Evolutionary conservation across 2,329 filamentous ascomycete species (phyloP).

Genomic region (Plenodomus biglobosus): DNA sequence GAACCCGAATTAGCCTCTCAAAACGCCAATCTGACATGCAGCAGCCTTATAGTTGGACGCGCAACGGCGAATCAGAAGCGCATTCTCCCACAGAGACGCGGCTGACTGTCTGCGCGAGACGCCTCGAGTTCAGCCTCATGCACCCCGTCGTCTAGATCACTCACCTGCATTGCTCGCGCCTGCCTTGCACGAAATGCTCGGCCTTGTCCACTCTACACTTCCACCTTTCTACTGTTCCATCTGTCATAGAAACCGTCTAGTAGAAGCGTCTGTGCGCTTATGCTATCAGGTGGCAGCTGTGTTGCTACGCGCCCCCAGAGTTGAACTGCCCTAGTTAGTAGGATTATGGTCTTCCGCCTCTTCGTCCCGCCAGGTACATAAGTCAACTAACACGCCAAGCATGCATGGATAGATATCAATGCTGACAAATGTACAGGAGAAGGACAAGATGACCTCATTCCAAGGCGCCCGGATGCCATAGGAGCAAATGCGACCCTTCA

Average conservation of each 20-base stretch:
- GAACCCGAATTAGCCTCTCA: background rate
- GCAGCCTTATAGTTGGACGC: background rate
- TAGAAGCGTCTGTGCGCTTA: background rate
- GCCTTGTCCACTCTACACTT: background rate
- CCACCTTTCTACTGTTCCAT: background rate
- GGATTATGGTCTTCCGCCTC: constrained; percentile 29
- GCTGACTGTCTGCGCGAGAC: background rate
- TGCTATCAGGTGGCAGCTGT: constrained; percentile 4
- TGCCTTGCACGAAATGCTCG: background rate
- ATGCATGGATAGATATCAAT: background rate
- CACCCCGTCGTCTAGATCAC: constrained; percentile 8
- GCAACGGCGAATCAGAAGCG: background rate
- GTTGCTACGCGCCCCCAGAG: constrained; percentile 1
- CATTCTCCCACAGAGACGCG: background rate
- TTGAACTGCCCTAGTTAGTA: background rate
- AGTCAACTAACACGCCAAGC: constrained; percentile 6
- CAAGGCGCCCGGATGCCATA: constrained; percentile 29
- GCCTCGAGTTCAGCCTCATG: constrained; percentile 14
- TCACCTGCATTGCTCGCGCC: constrained; percentile 10
- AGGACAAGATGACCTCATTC: constrained; percentile 29
- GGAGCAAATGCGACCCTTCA: constrained; percentile 34
- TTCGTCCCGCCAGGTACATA: constrained; percentile 36
- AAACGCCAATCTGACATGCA: background rate
- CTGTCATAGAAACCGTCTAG: constrained; percentile 7
- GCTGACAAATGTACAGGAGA: constrained; percentile 19